Conservation (phyloP, 2,329 filamentous ascomycete species). For the Colletotrichum sp. region DNA sequence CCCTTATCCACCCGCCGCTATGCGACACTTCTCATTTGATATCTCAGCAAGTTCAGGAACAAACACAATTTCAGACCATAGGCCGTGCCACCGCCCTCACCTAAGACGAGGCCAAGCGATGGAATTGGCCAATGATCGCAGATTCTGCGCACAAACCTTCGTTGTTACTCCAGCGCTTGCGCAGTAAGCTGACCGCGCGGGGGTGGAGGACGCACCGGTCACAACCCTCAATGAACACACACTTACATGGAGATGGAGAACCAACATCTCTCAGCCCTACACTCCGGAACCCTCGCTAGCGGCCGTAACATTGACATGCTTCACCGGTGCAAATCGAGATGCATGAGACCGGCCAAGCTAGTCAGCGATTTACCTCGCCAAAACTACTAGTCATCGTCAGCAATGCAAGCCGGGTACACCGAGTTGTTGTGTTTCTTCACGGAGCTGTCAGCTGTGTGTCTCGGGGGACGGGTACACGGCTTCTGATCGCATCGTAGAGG, state of each 20-base stretch:
- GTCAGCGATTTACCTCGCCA: background rate
- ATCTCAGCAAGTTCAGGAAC: background rate
- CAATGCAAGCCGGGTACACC: background rate
- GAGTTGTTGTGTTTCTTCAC: background rate
- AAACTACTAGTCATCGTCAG: background rate
- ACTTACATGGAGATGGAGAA: background rate
- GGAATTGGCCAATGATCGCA: background rate
- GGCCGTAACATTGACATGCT: background rate
- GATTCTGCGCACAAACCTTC: background rate
- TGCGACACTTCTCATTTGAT: background rate
- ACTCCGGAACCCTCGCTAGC: background rate
- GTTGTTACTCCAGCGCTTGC: background rate
- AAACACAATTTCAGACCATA: background rate
- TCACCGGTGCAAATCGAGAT: background rate
- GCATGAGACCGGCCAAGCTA: background rate
- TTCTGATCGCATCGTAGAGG: background rate
- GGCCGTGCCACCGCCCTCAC: background rate
- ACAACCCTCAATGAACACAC: background rate
- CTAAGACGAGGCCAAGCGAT: background rate
- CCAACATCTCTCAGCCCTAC: slow-evolving; percentile 8
- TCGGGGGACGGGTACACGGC: background rate
- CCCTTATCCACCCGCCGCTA: background rate
- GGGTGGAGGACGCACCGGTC: background rate
- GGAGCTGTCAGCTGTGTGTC: background rate
- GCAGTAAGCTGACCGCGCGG: slow-evolving; percentile 5